Percentiles rank a stretch among this genome's conserved stretches.
phyloP scores from a whole-genome alignment of 768 basidiomycete species.

The Xerocomellus amylosporus region DNA sequence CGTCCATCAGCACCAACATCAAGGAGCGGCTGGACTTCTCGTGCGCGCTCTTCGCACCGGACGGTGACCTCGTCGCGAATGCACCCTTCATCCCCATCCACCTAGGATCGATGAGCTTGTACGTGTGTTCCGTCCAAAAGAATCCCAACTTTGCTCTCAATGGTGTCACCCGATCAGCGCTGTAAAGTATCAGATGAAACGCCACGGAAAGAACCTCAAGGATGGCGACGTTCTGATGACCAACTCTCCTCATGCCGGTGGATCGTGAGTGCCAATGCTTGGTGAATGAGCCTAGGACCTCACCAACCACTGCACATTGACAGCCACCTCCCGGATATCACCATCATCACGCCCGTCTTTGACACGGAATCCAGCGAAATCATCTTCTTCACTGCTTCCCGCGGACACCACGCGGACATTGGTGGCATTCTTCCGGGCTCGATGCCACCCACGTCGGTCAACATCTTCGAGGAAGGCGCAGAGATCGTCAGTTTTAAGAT shows the following conservation, averaged over 20 bases:
- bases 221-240: conserved; percentile 94
- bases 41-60: conserved; percentile 93
- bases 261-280: conserved; percentile 64
- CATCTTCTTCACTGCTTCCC: conserved; percentile 90
- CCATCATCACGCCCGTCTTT: conserved; percentile 93
- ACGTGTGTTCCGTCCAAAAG: conserved; percentile 32
- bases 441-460: conserved; percentile 93
- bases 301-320: conserved; percentile 21
- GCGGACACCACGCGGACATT: conserved; percentile 93
- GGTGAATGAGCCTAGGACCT: too few species aligned
- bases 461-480: conserved; percentile 92
- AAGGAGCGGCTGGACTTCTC: conserved; percentile 95
- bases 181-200: conserved; percentile 85
- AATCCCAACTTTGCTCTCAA: background rate
- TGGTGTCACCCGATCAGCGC: conserved; percentile 52
- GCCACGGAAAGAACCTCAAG: conserved; percentile 66
- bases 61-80: conserved; percentile 92
- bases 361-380: conserved; percentile 59
- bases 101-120: conserved; percentile 90
- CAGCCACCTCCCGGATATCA: conserved; percentile 85
- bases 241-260: conserved; percentile 86
- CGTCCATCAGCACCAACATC: conserved; percentile 90
- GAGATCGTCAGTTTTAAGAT: conserved; percentile 91
- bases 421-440: conserved; percentile 91
- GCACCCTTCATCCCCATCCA: conserved; percentile 90